Percentiles rank a stretch among this genome's conserved stretches.
phyloP scores from a whole-genome alignment of 2,329 filamentous ascomycete genomes.

The Talaromyces sp. region DNA sequence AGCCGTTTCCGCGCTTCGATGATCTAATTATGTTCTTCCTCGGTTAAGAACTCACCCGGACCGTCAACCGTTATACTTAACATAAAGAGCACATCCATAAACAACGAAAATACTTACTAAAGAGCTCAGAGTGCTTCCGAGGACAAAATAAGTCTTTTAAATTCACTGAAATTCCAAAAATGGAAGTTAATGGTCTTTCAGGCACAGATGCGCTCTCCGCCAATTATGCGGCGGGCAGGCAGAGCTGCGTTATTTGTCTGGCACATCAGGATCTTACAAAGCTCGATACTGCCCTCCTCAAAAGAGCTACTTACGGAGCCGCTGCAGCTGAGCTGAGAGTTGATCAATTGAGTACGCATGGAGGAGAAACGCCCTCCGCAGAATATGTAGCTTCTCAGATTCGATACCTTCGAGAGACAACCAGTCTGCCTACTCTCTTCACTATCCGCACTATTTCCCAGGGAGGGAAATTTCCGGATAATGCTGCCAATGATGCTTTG shows the following conservation, averaged over 20 bases:
- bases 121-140: no score
- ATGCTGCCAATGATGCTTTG: background rate
- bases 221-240: background rate
- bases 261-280: background rate
- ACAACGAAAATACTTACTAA: no score
- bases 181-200: no score
- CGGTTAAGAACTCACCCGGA: no score
- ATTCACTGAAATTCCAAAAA: no score
- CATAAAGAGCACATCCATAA: no score
- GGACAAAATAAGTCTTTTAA: no score
- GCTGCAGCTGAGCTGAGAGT: constrained; percentile 1
- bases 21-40: no score
- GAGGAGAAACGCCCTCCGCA: background rate
- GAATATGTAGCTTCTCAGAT: background rate
- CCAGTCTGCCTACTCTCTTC: background rate
- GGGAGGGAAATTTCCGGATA: background rate
- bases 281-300: background rate
- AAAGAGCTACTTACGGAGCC: background rate
- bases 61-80: no score
- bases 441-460: background rate
- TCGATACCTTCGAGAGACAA: background rate
- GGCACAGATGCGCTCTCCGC: background rate
- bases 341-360: background rate
- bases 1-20: no score
- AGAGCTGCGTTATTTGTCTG: background rate